These are phyloP conservation scores for Eucommia ulmoides DNA, from an alignment of 257 asterid species.

Conservation along the genomic window DNA sequence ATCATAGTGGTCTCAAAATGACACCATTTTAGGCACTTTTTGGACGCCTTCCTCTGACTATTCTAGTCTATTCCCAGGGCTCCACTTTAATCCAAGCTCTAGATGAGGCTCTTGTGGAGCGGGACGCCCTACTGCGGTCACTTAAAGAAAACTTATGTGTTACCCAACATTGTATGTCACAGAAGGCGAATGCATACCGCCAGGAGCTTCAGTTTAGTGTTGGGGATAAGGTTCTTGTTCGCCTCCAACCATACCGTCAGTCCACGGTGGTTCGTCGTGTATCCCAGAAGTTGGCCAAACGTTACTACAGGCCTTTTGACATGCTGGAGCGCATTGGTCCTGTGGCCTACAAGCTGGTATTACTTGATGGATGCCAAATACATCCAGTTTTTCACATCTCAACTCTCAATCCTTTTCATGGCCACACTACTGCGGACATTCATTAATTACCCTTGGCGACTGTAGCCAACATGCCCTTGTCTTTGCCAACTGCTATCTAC, in stretches of 20 bases:
- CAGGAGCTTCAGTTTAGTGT: neutral
- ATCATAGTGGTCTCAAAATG: neutral
- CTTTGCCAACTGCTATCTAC: no score
- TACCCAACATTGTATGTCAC: neutral
- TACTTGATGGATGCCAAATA: neutral
- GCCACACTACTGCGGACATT: no score
- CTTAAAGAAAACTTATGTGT: neutral
- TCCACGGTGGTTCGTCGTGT: neutral
- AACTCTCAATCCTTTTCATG: no score
- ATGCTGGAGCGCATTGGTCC: neutral
- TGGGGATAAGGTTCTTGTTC: neutral
- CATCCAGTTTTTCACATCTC: no score
- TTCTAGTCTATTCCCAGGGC: accelerated
- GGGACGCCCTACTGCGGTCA: neutral
- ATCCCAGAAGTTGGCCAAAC: neutral
- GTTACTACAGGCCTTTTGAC: neutral
- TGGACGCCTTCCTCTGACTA: neutral
- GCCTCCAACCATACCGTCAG: neutral
- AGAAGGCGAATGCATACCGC: neutral
- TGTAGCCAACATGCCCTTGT: no score
- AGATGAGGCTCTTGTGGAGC: neutral
- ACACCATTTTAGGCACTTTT: neutral
- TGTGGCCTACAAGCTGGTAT: neutral
- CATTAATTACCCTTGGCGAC: no score
- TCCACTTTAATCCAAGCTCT: neutral